A percentile compares a stretch with the other conserved stretches of the same genome.
These are phyloP conservation scores for Cyclostephanos invisitatus DNA, from an alignment of 108 stramenopile species.

Conservation along the genomic window DNA sequence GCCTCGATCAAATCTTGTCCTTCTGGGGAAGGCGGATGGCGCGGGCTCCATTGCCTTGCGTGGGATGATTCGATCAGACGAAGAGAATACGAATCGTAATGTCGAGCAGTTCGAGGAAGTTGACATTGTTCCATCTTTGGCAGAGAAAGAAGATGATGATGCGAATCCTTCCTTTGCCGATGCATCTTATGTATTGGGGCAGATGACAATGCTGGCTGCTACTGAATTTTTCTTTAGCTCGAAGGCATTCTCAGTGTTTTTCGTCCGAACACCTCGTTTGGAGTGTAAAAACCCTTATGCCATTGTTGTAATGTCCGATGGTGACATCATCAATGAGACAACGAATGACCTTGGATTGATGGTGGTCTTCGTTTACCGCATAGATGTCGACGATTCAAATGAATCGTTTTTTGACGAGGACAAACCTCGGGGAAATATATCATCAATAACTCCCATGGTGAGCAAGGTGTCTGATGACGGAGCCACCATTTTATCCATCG, in stretches of 20 bases:
- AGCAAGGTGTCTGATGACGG: slow-evolving; percentile 25
- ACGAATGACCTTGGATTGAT: not conserved
- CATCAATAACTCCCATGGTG: slow-evolving; percentile 39
- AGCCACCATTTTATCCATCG: slow-evolving; percentile 27
- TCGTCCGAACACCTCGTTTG: slow-evolving; percentile 29
- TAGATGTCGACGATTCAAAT: slow-evolving; percentile 10
- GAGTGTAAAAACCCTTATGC: slow-evolving; percentile 22
- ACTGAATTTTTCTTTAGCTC: slow-evolving; percentile 33
- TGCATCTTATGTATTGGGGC: slow-evolving; percentile 30
- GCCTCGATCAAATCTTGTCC: slow-evolving; percentile 54
- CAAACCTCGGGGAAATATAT: slow-evolving; percentile 14
- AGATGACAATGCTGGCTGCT: slow-evolving; percentile 37
- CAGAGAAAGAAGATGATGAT: slow-evolving; percentile 20
- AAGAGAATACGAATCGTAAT: slow-evolving; percentile 11
- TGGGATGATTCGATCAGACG: slow-evolving; percentile 24
- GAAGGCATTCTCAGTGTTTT: slow-evolving; percentile 32
- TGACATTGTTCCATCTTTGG: slow-evolving; percentile 6
- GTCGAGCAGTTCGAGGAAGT: slow-evolving; percentile 53
- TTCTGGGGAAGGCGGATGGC: slow-evolving; percentile 56
- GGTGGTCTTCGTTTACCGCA: slow-evolving; percentile 29
- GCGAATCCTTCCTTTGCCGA: slow-evolving; percentile 16
- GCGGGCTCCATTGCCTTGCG: slow-evolving; percentile 34
- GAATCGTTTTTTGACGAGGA: slow-evolving; percentile 16
- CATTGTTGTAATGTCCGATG: slow-evolving; percentile 37
- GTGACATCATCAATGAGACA: slow-evolving; percentile 10